phyloP scores from a whole-genome alignment of 768 basidiomycete genomes.

The Tephrocybe rancida region DNA sequence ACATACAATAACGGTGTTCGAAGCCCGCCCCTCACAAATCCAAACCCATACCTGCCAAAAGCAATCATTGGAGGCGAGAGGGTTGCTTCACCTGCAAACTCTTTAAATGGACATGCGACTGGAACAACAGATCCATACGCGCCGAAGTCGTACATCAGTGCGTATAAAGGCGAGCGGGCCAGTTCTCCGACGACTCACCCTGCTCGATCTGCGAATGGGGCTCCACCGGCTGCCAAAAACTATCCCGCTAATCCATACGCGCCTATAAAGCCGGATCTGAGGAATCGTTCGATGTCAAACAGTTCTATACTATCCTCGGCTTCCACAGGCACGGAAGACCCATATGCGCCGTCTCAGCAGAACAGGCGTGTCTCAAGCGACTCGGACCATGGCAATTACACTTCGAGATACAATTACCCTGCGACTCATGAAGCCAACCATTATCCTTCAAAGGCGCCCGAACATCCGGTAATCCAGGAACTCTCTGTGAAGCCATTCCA shows the following conservation, averaged over 20 bases:
- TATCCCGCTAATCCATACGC: slow-evolving; percentile 15
- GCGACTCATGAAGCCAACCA: slow-evolving; percentile 18
- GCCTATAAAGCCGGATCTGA: slow-evolving; percentile 24
- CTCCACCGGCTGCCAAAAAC: slow-evolving; percentile 18
- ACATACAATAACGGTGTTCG: not conserved
- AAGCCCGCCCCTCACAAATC: slow-evolving; percentile 1
- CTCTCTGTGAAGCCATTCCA: slow-evolving; percentile 40
- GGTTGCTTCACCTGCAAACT: slow-evolving; percentile 6
- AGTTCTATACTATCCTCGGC: slow-evolving; percentile 38
- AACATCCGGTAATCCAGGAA: slow-evolving; percentile 31
- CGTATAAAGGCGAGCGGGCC: slow-evolving; percentile 23
- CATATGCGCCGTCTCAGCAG: slow-evolving; percentile 32
- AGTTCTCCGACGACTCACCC: slow-evolving; percentile 30
- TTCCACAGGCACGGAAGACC: slow-evolving; percentile 36
- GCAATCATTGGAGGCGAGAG: slow-evolving; percentile 9
- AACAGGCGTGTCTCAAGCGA: slow-evolving; percentile 26
- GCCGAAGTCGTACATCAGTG: slow-evolving; percentile 29
- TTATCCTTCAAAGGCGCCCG: slow-evolving; percentile 12
- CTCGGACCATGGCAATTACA: slow-evolving; percentile 24
- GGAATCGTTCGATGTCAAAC: slow-evolving; percentile 46
- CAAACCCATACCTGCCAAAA: slow-evolving; percentile 11
- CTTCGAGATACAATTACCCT: slow-evolving; percentile 28
- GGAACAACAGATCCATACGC: slow-evolving; percentile 38
- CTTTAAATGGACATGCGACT: slow-evolving; percentile 8
- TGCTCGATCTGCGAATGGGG: slow-evolving; percentile 26